Conservation (phyloP, 2,329 filamentous ascomycete genomes). For the Fusarium algeriense region DNA sequence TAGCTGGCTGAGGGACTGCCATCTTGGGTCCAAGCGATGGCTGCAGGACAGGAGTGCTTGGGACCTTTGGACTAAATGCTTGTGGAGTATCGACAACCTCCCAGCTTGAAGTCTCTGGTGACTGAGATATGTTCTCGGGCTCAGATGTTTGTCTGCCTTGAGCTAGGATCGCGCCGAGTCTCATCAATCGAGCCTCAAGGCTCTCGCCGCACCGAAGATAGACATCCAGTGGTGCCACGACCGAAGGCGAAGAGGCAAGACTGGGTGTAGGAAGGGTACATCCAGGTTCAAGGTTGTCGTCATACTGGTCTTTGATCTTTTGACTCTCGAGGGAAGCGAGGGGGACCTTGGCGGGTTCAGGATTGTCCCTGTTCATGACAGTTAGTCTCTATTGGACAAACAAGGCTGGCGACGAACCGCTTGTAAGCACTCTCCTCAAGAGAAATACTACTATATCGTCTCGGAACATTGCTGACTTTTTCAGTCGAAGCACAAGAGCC, state of each 20-base stretch:
- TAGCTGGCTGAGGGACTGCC: rapidly evolving
- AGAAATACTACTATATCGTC: conserved; percentile 40
- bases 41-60: not conserved
- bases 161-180: not conserved
- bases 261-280: conserved; percentile 26
- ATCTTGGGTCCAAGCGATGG: not conserved
- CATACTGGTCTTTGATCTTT: not conserved
- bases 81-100: not conserved
- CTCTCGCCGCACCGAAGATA: conserved; percentile 34
- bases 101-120: conserved; percentile 13
- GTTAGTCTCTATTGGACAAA: conserved; percentile 4
- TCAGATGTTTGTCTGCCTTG: not conserved
- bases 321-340: conserved; percentile 6
- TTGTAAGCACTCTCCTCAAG: conserved; percentile 31
- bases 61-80: not conserved
- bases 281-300: not conserved
- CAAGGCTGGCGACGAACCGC: conserved; percentile 3
- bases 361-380: conserved; percentile 1
- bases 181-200: conserved; percentile 23
- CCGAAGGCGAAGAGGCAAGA: not conserved
- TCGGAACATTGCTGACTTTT: not conserved
- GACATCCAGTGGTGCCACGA: conserved; percentile 26
- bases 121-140: not conserved
- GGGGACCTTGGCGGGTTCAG: not conserved
- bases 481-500: conserved; percentile 29